Base-by-base conservation (phyloP, 176 grass and related monocot genomes). In the Aegilops tauschii region DNA sequence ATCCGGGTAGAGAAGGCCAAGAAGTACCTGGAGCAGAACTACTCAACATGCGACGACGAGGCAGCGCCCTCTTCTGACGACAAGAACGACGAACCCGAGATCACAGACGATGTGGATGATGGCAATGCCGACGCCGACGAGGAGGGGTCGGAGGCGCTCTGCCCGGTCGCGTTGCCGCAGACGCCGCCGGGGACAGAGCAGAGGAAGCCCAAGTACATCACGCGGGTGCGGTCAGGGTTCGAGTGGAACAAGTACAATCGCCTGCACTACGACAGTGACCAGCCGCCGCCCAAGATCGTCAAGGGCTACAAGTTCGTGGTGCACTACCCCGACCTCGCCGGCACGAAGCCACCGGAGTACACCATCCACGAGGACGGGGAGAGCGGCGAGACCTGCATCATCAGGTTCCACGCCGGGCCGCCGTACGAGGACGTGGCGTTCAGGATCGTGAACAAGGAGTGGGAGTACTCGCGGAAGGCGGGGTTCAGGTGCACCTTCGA, bases 181-280 rank as follows among this genome's bases (percentile, higher is more conserved):
- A 18, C 35, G 5, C 2, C 61, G 25, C 3, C 86, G 5, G 32
- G 25, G 5, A 0, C 1, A 2, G 82, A 56, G 21, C 65, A 5
- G 40, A 67, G 50, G 56, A 92, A 86, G 56, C 90, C 87, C 28
- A 86, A 36, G 78, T 92, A 89, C 78, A 70, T 83, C 10, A 80
- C 79, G 39, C 90, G 86, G 8, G 82, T 65, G 36, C 71, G 79
- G 42, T 85, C 69, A 1, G 77, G 90, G 37, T 82, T 52, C 72
- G 82, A 85, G 79, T 89, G 87, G 90, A 92, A 61, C 76, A 86
- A 83, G 80, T 92, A 92, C 84, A 86, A 87, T 59, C 67, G 87
- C 30, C 69, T 61, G 6, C 90, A 83, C 52, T 89, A 89, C 69
- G 87, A 84, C 74, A 66, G 17, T 65, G 84, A 87, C 21, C 84